Base-by-base conservation (phyloP, 225 moss, liverwort and hornwort species). In the Takakia lepidozioides region DNA sequence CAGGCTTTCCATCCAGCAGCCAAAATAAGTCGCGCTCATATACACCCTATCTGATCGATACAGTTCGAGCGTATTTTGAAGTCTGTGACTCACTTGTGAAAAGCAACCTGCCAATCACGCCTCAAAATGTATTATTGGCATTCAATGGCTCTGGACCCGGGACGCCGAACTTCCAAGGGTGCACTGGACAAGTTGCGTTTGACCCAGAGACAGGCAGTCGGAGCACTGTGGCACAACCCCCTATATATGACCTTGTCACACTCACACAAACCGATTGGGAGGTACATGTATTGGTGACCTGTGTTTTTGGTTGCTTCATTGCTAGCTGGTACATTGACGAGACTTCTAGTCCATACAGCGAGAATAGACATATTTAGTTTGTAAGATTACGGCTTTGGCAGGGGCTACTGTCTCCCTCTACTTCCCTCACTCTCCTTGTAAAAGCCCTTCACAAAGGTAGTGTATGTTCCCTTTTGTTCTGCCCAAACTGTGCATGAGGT, bases 41-140 rank as follows among this genome's bases (percentile, higher is more conserved):
- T 37, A 80, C 87, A 20, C 92, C 87, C 21, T 92, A 92, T 53
- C 64, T 92, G 29, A 69, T 92, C 28, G 92, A 92, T 56, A 59
- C 92, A 19, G 87, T 92, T 13, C 58, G 62, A 36, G 36, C 84
- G 15, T 92, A 87, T 51, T 92, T 81, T 57, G 26, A 54, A 48
- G 43, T 62, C 43, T 73, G 84, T 22, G 84, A 92, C 51, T 9
- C 20, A 3, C 63, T 84, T 20, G 25, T 63, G 46, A 46, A 29
- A 6, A 56, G 2, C 52, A 80, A 72, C 23, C 20, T 55, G 46
- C 30, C 46, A 9, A 78, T 92, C 29, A 64, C 81, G 21, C 61
- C 64, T n/a, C 30, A 53, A 46, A 87, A 82, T 46, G 70, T 92
- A 3, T 74, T 67, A 61, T 43, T 60, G 20, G 58, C 68, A 23